Evolutionary conservation across 495 filamentous ascomycete species (phyloP).

Genomic region (Daldinia concentrica): DNA sequence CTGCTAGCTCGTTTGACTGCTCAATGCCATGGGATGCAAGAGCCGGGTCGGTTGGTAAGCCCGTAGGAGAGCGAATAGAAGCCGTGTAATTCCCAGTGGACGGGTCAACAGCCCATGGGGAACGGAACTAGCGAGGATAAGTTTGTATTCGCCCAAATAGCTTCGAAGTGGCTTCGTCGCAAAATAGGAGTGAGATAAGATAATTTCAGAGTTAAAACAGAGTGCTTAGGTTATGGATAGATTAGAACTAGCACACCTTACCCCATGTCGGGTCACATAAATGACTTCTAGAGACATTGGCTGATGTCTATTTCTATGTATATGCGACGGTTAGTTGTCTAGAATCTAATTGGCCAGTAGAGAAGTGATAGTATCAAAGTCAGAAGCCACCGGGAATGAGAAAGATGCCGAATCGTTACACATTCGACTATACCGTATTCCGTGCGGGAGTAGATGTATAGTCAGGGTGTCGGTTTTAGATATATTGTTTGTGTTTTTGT

Average conservation of each 20-base stretch:
- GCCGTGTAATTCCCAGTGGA: slow-evolving; percentile 77
- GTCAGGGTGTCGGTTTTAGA: not conserved
- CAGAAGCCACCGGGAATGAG: not conserved
- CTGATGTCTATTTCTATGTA: slow-evolving; percentile 24
- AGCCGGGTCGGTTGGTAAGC: slow-evolving; percentile 85
- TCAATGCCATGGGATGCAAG: slow-evolving; percentile 84
- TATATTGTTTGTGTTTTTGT: not conserved
- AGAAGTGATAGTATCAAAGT: not conserved
- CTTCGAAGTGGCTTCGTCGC: slow-evolving; percentile 23
- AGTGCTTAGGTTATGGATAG: slow-evolving; percentile 1
- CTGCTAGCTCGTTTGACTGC: slow-evolving; percentile 82
- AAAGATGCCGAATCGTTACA: not conserved
- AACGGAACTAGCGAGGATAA: slow-evolving; percentile 74
- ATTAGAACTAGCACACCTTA: slow-evolving; percentile 57
- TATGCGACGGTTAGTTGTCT: not conserved
- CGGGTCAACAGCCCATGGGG: slow-evolving; percentile 84
- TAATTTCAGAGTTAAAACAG: not conserved
- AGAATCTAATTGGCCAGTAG: not conserved
- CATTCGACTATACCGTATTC: not conserved
- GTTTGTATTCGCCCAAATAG: slow-evolving; percentile 26
- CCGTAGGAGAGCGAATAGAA: slow-evolving; percentile 78
- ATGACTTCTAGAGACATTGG: slow-evolving; percentile 74
- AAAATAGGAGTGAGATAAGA: slow-evolving; percentile 7
- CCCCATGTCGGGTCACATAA: slow-evolving; percentile 86
- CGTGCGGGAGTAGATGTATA: not conserved